Conservation (phyloP, 805 yeast genomes). For the Metschnikowia amazonensis region DNA sequence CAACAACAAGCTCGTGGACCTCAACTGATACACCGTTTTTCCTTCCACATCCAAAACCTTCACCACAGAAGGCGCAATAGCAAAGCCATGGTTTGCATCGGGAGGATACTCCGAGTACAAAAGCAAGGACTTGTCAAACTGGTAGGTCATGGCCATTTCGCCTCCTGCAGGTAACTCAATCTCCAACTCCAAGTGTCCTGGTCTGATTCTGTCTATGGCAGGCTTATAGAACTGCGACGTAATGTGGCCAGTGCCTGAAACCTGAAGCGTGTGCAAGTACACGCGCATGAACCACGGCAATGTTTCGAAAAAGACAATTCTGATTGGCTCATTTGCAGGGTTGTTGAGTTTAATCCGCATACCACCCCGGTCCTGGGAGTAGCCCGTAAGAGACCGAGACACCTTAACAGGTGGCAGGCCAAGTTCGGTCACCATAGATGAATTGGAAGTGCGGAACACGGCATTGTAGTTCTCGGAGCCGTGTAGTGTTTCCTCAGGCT, state of each 20-base stretch:
- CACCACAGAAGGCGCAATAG: constrained; percentile 85
- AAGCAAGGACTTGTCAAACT: constrained; percentile 83
- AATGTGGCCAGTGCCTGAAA: constrained; percentile 33
- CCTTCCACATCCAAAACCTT: constrained; percentile 42
- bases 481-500: constrained; percentile 11
- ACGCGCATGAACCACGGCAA: constrained; percentile 92
- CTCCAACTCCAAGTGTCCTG: constrained; percentile 74
- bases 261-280: constrained; percentile 64
- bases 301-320: constrained; percentile 67
- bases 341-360: constrained; percentile 75
- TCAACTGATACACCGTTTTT: constrained; percentile 42
- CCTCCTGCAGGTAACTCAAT: constrained; percentile 62
- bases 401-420: constrained; percentile 61
- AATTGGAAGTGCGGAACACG: constrained; percentile 41
- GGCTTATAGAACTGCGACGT: constrained; percentile 62
- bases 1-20: constrained; percentile 84
- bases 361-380: constrained; percentile 89
- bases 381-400: constrained; percentile 85
- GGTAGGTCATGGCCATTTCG: constrained; percentile 59
- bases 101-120: constrained; percentile 95
- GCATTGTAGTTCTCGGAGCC: constrained; percentile 32
- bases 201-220: constrained; percentile 74
- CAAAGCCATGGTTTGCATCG: constrained; percentile 97
- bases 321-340: constrained; percentile 47
- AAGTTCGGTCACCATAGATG: constrained; percentile 37